Base-by-base conservation (phyloP, 805 yeast genomes). In the Brettanomyces anomalus region DNA sequence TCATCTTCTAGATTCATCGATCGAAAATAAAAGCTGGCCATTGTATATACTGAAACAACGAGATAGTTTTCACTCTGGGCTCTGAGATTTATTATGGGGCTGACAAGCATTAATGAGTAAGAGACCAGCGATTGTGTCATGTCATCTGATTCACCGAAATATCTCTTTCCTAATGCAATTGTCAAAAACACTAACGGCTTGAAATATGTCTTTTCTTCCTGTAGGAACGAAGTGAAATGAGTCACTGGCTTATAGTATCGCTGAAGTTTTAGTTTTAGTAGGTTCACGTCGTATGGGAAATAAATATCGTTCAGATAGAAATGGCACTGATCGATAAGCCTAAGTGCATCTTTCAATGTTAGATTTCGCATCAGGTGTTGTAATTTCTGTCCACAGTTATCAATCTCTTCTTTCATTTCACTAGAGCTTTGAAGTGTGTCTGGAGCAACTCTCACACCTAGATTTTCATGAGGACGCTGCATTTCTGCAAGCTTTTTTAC, bases 101-200 rank as follows among this genome's bases (percentile, higher is more conserved):
- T 30, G 7, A 56, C 39, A 35, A 49, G 48, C n/a, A 37, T 32
- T 14, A 54, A 21, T 8, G 56, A 44, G 30, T 43, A 43, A 10
- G 38, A 33, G 4, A 57, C 19, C 35, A 57, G 34, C 31, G 47
- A 47, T 14, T 52, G 49, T 18, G 44, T 46, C n/a, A 46, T 37
- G 5, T 43, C 46, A 15, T 43, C 48, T 3, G 49, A 36, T 13
- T 44, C 50, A 11, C 54, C 54, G 16, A 39, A 35, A 39, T 57
- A 56, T 32, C 54, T 40, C 16, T 39, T 46, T 7, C 60, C 61
- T 33, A 57, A 47, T 2, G 61, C 60, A 40, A 54, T 42, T 1
- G 51, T 46, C 17, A 54, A 36, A 10, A 52, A 37, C 4, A 49
- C 46, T 10, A 57, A 44, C 3, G 59, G 48, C n/a, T 47, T 48